These are phyloP conservation scores for Secale cereale DNA, from an alignment of 176 grass and related monocot species.

Conservation along the genomic window DNA sequence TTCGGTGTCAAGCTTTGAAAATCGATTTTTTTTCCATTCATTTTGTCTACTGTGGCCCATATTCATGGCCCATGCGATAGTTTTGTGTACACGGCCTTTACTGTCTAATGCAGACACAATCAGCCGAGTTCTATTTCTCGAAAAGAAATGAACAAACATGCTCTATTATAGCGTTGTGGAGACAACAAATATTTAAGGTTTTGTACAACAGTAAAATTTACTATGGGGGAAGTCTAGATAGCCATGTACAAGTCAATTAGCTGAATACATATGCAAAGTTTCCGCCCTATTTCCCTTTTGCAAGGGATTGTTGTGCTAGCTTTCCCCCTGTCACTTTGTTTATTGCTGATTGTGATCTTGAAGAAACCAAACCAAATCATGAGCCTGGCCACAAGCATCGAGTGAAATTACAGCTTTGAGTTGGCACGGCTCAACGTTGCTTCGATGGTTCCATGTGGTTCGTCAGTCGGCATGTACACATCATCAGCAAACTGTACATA, in stretches of 20 bases:
- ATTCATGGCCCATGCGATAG: too few relatives aligned
- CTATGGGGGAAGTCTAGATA: neutral
- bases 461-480: conserved; percentile 86
- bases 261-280: neutral
- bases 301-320: neutral
- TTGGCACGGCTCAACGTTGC: conserved; percentile 64
- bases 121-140: too few relatives aligned
- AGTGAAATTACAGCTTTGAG: conserved; percentile 59
- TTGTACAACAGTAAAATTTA: too few relatives aligned
- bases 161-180: too few relatives aligned
- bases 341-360: neutral
- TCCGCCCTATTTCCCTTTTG: neutral
- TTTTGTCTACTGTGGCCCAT: too few relatives aligned
- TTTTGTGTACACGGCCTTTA: too few relatives aligned
- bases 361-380: neutral
- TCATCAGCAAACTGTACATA: conserved; percentile 78
- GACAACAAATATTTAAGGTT: too few relatives aligned
- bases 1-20: too few relatives aligned
- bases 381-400: neutral
- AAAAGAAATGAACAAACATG: too few relatives aligned
- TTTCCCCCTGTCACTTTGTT: neutral
- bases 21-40: too few relatives aligned
- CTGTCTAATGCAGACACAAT: too few relatives aligned
- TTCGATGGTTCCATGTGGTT: conserved; percentile 95
- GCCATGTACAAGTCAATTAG: neutral